Conservation (phyloP, 2,329 filamentous ascomycete genomes). For the Raffaelea arxii region DNA sequence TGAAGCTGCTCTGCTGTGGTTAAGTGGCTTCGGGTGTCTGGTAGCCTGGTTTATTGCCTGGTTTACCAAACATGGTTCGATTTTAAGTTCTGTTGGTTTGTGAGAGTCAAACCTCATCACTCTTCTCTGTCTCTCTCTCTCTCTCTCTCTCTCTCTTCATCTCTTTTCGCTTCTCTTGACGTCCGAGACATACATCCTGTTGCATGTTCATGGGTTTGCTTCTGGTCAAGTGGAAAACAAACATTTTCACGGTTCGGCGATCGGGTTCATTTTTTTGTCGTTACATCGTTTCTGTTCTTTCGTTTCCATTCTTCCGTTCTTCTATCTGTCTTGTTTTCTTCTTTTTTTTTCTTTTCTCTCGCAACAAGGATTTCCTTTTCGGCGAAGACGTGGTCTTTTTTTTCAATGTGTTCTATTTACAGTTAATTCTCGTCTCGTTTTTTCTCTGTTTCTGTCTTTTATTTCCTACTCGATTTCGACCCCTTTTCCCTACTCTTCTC, state of each 20-base stretch:
- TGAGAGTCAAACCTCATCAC: too few relatives aligned
- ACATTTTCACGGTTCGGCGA: too few relatives aligned
- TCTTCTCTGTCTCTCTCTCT: too few relatives aligned
- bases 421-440: not conserved
- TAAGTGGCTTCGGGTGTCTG: constrained; percentile 27
- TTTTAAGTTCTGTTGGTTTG: not conserved
- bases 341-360: not conserved
- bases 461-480: too few relatives aligned
- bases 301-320: not conserved
- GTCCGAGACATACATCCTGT: not conserved
- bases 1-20: constrained; percentile 89
- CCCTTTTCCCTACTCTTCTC: too few relatives aligned
- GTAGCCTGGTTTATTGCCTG: too few relatives aligned
- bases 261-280: too few relatives aligned
- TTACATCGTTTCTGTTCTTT: too few relatives aligned
- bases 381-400: not conserved
- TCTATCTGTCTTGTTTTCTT: not conserved
- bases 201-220: too few relatives aligned
- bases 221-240: too few relatives aligned
- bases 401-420: not conserved
- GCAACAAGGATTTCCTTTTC: not conserved
- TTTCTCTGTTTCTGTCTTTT: not conserved
- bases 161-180: not conserved
- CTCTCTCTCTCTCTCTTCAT: not conserved
- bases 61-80: not conserved